phyloP scores from a whole-genome alignment of 2,329 filamentous ascomycete species.

The Sphaerulina vaccinii region DNA sequence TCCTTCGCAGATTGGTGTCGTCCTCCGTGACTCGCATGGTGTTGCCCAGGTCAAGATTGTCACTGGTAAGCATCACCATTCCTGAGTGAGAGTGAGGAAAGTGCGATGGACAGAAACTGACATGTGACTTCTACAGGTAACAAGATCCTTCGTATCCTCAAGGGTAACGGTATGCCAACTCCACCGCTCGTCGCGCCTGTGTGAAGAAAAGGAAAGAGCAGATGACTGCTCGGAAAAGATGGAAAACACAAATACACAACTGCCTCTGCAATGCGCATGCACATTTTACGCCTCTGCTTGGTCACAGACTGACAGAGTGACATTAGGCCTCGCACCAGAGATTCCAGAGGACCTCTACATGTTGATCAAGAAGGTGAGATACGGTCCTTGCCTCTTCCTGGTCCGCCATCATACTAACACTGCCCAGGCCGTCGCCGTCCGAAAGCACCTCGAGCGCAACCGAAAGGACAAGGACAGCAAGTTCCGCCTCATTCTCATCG shows the following conservation, averaged over 20 bases:
- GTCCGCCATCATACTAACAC: not conserved
- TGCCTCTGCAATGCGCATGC: constrained; percentile 20
- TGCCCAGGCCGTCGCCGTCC: constrained; percentile 83
- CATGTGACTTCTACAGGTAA: constrained; percentile 64
- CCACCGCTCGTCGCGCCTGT: constrained; percentile 42
- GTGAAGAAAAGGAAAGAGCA: constrained; percentile 42
- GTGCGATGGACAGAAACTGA: constrained; percentile 13
- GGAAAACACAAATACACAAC: constrained; percentile 20
- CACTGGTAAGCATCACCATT: constrained; percentile 68
- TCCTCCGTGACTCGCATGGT: constrained; percentile 97
- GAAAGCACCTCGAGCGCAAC: constrained; percentile 99
- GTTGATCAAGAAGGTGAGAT: constrained; percentile 98
- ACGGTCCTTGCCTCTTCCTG: not conserved
- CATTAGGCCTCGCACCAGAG: constrained; percentile 93
- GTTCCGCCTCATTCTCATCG: constrained; percentile 99
- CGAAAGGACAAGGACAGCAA: constrained; percentile 99
- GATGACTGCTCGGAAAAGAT: constrained; percentile 30
- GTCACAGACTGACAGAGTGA: constrained; percentile 47
- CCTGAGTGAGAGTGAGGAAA: not conserved
- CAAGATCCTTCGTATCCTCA: constrained; percentile 99
- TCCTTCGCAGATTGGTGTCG: constrained; percentile 97
- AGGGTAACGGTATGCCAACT: constrained; percentile 79
- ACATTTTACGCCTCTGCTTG: constrained; percentile 44
- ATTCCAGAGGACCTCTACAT: constrained; percentile 99
- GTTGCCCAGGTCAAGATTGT: constrained; percentile 97